phyloP scores from a whole-genome alignment of 2,329 filamentous ascomycete species.

The Magnaporthiopsis rhizophila region DNA sequence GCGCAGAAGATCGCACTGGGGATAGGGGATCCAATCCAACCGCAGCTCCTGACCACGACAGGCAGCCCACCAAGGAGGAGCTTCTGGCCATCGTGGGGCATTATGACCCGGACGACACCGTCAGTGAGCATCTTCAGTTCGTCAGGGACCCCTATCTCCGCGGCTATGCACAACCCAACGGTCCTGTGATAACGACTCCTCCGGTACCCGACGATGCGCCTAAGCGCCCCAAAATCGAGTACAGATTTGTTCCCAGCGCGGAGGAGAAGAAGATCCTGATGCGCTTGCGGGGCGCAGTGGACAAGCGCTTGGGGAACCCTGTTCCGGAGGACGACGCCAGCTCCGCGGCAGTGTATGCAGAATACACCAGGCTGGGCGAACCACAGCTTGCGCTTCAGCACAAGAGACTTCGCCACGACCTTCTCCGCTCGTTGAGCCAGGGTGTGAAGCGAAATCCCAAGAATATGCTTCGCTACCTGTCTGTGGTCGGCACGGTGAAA shows the following conservation, averaged over 20 bases:
- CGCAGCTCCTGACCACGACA: background rate
- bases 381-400: slow-evolving; percentile 18
- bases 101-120: slow-evolving; percentile 36
- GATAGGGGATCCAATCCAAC: no score
- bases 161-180: slow-evolving; percentile 43
- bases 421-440: slow-evolving; percentile 62
- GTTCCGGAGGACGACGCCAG: slow-evolving; percentile 19
- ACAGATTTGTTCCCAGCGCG: slow-evolving; percentile 27
- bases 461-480: slow-evolving; percentile 75
- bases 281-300: slow-evolving; percentile 31
- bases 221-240: slow-evolving; percentile 29
- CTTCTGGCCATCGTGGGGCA: slow-evolving; percentile 46
- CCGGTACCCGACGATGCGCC: background rate
- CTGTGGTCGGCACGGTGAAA: slow-evolving; percentile 76
- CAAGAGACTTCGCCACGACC: slow-evolving; percentile 43
- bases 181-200: slow-evolving; percentile 22
- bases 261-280: slow-evolving; percentile 26
- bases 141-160: slow-evolving; percentile 45
- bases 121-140: slow-evolving; percentile 45
- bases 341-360: slow-evolving; percentile 37
- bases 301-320: slow-evolving; percentile 33
- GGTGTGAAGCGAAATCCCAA: slow-evolving; percentile 46
- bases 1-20: background rate
- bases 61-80: slow-evolving; percentile 26
- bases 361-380: slow-evolving; percentile 43